phyloP scores from a whole-genome alignment of 2,329 filamentous ascomycete species.

The Beauveria asiatica region DNA sequence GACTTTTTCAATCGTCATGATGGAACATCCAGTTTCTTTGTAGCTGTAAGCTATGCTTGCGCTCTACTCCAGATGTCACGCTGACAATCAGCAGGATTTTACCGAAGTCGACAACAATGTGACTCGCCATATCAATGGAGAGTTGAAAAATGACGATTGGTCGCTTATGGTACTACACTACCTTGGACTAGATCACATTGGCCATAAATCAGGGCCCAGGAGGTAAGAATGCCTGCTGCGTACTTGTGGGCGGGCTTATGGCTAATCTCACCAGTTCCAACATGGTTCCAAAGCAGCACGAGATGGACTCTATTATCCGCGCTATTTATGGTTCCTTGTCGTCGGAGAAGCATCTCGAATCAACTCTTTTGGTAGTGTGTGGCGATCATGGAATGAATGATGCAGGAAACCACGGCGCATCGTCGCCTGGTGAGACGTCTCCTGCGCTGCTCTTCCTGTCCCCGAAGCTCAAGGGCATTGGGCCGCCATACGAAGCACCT shows the following conservation, averaged over 20 bases:
- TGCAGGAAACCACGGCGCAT: conserved; percentile 92
- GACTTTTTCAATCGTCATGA: conserved; percentile 78
- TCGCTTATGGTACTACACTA: conserved; percentile 92
- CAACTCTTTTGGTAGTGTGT: conserved; percentile 75
- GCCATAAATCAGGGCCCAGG: conserved; percentile 85
- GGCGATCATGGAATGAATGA: conserved; percentile 99
- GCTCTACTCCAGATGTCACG: neutral
- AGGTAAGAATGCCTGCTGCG: conserved; percentile 41
- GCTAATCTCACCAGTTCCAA: conserved; percentile 51
- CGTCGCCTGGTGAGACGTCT: conserved; percentile 87
- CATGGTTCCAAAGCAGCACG: conserved; percentile 85
- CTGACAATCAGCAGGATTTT: conserved; percentile 61
- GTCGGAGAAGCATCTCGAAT: conserved; percentile 58
- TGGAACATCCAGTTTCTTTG: conserved; percentile 96
- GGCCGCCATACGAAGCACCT: conserved; percentile 39
- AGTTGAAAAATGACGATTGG: conserved; percentile 76
- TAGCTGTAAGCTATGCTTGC: conserved; percentile 60
- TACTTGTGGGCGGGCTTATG: neutral
- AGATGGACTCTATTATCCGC: conserved; percentile 82
- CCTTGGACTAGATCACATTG: conserved; percentile 91
- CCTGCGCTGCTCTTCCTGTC: conserved; percentile 87
- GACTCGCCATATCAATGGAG: conserved; percentile 74
- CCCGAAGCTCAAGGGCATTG: conserved; percentile 62
- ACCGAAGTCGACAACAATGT: conserved; percentile 97
- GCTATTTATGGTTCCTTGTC: conserved; percentile 71